Conservation (phyloP, 202 grass and related monocot genomes). For the Setaria viridis region DNA sequence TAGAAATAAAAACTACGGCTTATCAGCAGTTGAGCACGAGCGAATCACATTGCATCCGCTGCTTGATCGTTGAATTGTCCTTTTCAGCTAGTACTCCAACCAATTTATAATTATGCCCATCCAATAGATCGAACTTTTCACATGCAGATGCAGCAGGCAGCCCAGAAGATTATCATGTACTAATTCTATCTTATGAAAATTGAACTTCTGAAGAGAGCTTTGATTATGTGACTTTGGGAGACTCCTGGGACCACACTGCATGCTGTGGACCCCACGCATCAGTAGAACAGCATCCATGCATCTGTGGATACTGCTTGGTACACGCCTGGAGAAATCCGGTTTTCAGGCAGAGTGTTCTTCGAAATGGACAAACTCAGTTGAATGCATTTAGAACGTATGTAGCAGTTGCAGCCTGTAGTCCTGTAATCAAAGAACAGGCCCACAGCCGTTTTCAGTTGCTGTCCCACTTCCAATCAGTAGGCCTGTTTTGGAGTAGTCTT, state of each 20-base stretch:
- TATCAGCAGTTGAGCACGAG: too few relatives aligned
- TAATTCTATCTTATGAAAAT: background rate
- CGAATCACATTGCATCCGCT: too few relatives aligned
- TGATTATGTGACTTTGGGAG: background rate
- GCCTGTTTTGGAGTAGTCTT: background rate
- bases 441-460: background rate
- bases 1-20: background rate
- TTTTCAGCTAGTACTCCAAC: too few relatives aligned
- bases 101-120: background rate
- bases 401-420: background rate
- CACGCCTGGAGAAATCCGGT: background rate
- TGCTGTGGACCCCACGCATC: background rate
- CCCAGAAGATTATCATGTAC: too few relatives aligned
- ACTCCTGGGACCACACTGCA: background rate
- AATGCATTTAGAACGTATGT: background rate
- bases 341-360: background rate
- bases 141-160: background rate
- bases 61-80: too few relatives aligned
- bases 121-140: background rate
- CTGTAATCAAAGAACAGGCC: background rate
- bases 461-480: background rate
- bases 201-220: background rate
- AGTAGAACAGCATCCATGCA: background rate
- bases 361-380: background rate
- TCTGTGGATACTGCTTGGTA: background rate